These are phyloP conservation scores for Wallacemonas rigidus DNA, from an alignment of 208 protist species.

Conservation along the genomic window DNA sequence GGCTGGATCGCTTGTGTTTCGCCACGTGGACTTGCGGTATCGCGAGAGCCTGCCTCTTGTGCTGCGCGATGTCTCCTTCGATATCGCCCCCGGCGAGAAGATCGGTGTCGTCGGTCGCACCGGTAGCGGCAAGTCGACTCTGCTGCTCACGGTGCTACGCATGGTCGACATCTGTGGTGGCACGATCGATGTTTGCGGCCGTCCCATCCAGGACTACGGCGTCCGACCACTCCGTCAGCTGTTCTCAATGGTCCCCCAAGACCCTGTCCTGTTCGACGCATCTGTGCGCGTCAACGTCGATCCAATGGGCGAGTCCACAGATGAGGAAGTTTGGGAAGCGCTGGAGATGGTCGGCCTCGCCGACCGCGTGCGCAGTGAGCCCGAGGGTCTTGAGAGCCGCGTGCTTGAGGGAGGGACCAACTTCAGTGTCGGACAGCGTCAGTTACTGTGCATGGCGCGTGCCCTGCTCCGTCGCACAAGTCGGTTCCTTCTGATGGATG, in stretches of 20 bases:
- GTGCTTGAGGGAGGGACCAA: constrained; percentile 58
- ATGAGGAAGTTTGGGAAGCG: constrained; percentile 35
- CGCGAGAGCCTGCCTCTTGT: constrained; percentile 61
- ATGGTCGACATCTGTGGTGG: constrained; percentile 67
- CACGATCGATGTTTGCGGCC: constrained; percentile 45
- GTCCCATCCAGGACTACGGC: constrained; percentile 34
- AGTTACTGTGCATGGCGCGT: constrained; percentile 76
- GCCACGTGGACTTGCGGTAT: constrained; percentile 78
- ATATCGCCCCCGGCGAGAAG: constrained; percentile 72
- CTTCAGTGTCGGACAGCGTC: constrained; percentile 78
- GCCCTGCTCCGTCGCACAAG: constrained; percentile 60
- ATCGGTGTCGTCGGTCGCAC: constrained; percentile 84
- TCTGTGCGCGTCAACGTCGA: constrained; percentile 80
- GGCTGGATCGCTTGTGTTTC: constrained; percentile 56
- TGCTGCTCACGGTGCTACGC: constrained; percentile 76
- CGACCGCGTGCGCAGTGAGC: constrained; percentile 22
- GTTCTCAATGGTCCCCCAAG: constrained; percentile 87
- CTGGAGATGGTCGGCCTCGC: constrained; percentile 38
- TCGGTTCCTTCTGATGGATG: constrained; percentile 83
- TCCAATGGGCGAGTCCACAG: constrained; percentile 39
- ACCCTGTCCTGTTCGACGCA: constrained; percentile 82
- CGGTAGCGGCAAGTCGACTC: constrained; percentile 86
- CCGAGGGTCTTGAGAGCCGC: constrained; percentile 22
- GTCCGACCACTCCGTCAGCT: constrained; percentile 56
- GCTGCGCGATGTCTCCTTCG: constrained; percentile 54